These are phyloP conservation scores for Diplodia intermedia DNA, from an alignment of 2,329 filamentous ascomycete species.

Conservation along the genomic window DNA sequence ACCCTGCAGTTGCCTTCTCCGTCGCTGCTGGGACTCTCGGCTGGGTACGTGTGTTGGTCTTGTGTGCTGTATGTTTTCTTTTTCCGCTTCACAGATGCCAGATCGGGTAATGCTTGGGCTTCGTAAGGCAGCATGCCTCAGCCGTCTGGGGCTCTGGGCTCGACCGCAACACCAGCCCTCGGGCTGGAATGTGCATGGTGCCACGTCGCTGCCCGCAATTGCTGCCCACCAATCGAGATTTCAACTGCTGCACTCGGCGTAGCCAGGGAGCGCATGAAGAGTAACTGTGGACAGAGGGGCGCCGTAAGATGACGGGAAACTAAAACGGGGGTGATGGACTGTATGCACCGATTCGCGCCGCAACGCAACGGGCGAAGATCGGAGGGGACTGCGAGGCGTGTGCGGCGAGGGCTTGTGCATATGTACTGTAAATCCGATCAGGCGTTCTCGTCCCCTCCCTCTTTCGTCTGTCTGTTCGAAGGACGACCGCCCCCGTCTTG, in stretches of 20 bases:
- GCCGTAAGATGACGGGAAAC: neutral
- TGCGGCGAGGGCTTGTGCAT: slow-evolving; percentile 25
- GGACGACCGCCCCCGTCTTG: neutral
- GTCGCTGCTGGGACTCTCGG: neutral
- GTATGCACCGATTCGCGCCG: slow-evolving; percentile 2
- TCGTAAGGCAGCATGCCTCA: neutral
- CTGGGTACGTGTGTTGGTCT: neutral
- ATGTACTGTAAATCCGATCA: slow-evolving; percentile 29
- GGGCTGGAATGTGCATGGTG: neutral
- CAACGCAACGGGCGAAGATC: slow-evolving; percentile 23
- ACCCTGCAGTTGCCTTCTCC: neutral
- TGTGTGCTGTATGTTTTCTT: neutral
- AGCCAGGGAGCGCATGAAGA: neutral
- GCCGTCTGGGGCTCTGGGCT: neutral
- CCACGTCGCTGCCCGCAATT: neutral
- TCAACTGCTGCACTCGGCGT: neutral
- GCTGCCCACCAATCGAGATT: neutral
- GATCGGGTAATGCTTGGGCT: slow-evolving; percentile 2
- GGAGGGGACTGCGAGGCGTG: slow-evolving; percentile 8
- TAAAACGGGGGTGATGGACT: neutral
- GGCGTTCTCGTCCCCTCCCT: neutral
- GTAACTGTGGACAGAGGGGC: neutral
- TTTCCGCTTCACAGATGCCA: neutral
- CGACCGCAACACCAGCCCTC: neutral
- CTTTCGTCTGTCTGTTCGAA: neutral